Base-by-base conservation (phyloP, 345 rosid genomes). In the Populus davidiana region DNA sequence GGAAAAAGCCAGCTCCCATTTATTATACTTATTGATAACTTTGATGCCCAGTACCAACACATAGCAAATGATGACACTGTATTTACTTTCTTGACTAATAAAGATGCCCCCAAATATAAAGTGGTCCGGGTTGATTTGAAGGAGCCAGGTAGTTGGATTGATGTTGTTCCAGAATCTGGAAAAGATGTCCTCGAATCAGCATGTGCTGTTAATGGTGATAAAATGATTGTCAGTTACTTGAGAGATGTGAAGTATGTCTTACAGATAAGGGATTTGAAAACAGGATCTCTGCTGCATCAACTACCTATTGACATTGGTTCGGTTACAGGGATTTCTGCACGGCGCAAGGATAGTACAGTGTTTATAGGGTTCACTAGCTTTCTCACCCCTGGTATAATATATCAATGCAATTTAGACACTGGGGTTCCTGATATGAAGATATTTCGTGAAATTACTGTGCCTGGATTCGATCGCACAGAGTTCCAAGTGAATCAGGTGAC, bases 221-320 rank as follows among this genome's bases (percentile, higher is more conserved):
- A 93, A 83, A 76, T 96, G 85, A 87, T 92, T 71, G 83, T 89
- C 33, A 85, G 93, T 72, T 96, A 96, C 88, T 79, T 96, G 87
- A 92, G 98, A 56, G 97, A 93, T 80, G 98, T 93, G 73, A 92
- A 93, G 85, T 82, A 88, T 77, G 87, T 88, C 29, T 39, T 96
- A 70, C 95, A 96, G 86, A 85, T 93, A 61, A 90, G 98, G 82
- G 95, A 96, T 78, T 85, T 93, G 79, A 77, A 85, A 50, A 89
- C 92, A 5, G 97, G 99, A 47, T 86, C 92, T 31, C 36, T 91
- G 79, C 85, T 92, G 82, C 94, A 93, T 70, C 87, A 78, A 31
- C 83, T 96, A 72, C 96, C 96, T 44, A 83, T 92, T 77, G 97
- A 88, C 70, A 93, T 96, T 77, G 99, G 99, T 33, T 75, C 98